A percentile compares a stretch with the other conserved stretches of the same genome.
phyloP scores from a whole-genome alignment of 2,329 filamentous ascomycete species.

The Colletotrichum coccodes region DNA sequence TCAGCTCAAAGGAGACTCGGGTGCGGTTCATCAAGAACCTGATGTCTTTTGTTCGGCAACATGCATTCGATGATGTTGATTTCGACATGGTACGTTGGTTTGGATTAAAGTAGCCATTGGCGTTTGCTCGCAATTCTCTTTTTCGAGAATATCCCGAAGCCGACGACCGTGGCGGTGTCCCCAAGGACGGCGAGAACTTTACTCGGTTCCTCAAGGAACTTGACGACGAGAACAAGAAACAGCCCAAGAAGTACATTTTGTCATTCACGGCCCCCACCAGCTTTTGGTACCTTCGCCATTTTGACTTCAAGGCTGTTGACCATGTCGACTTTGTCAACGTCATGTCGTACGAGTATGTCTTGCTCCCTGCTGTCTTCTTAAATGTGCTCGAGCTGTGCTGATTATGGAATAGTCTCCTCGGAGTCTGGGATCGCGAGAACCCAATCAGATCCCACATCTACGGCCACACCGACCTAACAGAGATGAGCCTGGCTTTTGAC shows the following conservation, averaged over 20 bases:
- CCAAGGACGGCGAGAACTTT: conserved; percentile 37
- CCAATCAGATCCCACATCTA: conserved; percentile 45
- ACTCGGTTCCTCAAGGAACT: conserved; percentile 36
- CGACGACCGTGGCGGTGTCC: conserved; percentile 34
- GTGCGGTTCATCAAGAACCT: conserved; percentile 17
- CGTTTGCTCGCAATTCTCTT: not conserved
- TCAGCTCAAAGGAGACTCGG: conserved; percentile 11
- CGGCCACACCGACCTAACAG: conserved; percentile 57
- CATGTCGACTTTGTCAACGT: conserved; percentile 23
- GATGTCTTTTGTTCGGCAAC: conserved; percentile 11
- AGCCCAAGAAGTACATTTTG: conserved; percentile 33
- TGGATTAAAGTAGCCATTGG: too few species aligned
- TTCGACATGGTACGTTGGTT: conserved; percentile 24
- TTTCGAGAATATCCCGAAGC: conserved; percentile 28
- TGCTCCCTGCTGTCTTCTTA: not conserved
- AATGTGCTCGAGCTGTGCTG: not conserved
- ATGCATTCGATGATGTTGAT: conserved; percentile 33
- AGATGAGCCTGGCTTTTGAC: conserved; percentile 52
- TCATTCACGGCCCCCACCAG: conserved; percentile 38
- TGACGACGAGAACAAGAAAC: conserved; percentile 17
- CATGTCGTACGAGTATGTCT: conserved; percentile 7
- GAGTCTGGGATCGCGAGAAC: conserved; percentile 49
- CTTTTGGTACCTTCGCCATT: conserved; percentile 44
- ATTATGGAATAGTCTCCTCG: conserved; percentile 51
- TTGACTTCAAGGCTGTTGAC: conserved; percentile 34